Base-by-base conservation (phyloP, 2,329 filamentous ascomycete genomes). In the Cladophialophora psammophila region DNA sequence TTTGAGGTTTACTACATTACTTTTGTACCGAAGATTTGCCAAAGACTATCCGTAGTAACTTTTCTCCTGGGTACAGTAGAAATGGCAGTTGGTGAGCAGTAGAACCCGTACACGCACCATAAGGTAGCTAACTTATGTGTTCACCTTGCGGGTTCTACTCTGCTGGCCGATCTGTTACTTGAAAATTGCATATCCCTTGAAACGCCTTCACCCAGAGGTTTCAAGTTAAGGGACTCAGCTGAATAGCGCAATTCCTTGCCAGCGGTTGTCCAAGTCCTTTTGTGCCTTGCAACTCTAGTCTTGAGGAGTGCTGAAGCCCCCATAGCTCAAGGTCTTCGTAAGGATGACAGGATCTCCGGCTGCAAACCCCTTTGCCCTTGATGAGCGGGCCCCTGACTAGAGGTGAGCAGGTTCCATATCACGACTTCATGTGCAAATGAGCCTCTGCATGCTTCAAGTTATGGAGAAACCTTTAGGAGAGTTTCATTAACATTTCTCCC, bases 251-350 rank as follows among this genome's bases (percentile, higher is more conserved):
- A 50, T 4, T 5, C 40, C 3, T 26, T 8, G 9, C 8, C 45
- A 9, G 45, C 9, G 5, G 26, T 8, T 26, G 45, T 31, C 45
- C 45, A 50, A 26, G 20, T 31, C 45, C 45, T 50, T 31, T 31
- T 12, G 20, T 13, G 10, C 1, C 10, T 31, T 50, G 9, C 13
- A 20, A 31, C 20, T 12, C 10, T 9, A 20, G 20, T 18, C 45
- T 26, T 42, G 40, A 38, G 31, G 18, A 54, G 15, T 48, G 34
- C 59, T 50, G 59, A 61, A 18, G 35, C 35, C 38, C 45, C 31
- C 26, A n/a, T 26, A 13, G 48, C 36, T 61, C 59, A 61, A 50
- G 10, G 45, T 54, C 59, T 26, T 61, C 59, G 59, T 61, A 61
- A 61, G 20, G 59, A 61, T 61, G 59, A 61, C 59, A 54, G 48